These are phyloP conservation scores for Chionographis japonica DNA, from an alignment of 106 monocot species.

Conservation along the genomic window DNA sequence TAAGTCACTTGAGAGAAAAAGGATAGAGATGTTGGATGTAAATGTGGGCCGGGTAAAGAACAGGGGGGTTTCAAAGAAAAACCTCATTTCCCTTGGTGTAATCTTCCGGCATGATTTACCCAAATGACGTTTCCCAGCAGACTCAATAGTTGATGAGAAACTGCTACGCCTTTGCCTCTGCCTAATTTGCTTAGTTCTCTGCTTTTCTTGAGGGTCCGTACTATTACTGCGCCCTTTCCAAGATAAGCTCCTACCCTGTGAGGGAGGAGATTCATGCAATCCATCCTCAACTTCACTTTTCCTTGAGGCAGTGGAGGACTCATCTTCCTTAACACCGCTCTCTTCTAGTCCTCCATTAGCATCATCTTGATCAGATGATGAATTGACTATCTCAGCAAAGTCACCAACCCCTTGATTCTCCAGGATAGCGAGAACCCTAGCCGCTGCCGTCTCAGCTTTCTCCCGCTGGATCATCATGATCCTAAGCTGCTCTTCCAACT, in stretches of 20 bases:
- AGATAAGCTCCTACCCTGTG: conserved; percentile 45
- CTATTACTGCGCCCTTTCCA: conserved; percentile 59
- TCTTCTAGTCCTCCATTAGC: conserved; percentile 6
- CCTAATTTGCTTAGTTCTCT: conserved; percentile 42
- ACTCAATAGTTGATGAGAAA: conserved; percentile 23
- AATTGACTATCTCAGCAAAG: conserved; percentile 50
- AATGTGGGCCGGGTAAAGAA: not conserved
- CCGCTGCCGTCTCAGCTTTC: conserved; percentile 81
- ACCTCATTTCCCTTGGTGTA: conserved; percentile 46
- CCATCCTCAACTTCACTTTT: conserved; percentile 56
- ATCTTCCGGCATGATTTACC: conserved; percentile 85
- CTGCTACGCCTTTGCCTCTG: conserved; percentile 35
- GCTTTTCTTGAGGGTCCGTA: conserved; percentile 44
- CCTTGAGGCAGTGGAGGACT: conserved; percentile 26
- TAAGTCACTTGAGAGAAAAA: not conserved
- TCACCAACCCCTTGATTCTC: conserved; percentile 60
- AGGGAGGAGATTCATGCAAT: conserved; percentile 27
- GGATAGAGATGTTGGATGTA: no score
- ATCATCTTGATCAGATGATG: conserved; percentile 55
- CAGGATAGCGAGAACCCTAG: conserved; percentile 73
- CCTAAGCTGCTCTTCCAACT: conserved; percentile 81
- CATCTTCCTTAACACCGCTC: conserved; percentile 27
- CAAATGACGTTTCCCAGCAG: conserved; percentile 49
- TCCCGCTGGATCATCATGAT: conserved; percentile 62
- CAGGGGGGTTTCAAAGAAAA: not conserved